Evolutionary conservation across 192 early-diverging fungal genomes (phyloP).

Genomic region (Entrophospora sp.): DNA sequence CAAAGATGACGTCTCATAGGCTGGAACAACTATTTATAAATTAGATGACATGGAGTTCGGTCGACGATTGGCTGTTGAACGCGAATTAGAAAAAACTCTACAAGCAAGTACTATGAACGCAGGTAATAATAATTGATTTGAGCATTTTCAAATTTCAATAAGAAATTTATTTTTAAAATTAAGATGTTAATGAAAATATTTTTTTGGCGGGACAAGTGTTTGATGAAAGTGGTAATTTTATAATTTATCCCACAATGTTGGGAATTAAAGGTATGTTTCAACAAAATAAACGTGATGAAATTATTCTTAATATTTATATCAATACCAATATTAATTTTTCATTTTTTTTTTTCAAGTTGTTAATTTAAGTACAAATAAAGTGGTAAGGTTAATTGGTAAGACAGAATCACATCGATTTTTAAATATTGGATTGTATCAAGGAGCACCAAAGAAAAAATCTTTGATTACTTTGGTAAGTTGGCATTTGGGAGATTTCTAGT

Average conservation of each 20-base stretch:
- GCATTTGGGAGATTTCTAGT: too few species aligned
- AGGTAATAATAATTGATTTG: slow-evolving; percentile 27
- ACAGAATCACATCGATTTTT: slow-evolving; percentile 85
- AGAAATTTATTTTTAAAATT: too few species aligned
- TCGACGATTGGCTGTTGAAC: slow-evolving; percentile 77
- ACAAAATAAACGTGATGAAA: too few species aligned
- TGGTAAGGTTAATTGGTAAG: slow-evolving; percentile 78
- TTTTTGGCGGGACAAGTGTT: slow-evolving; percentile 54
- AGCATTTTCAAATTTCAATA: too few species aligned
- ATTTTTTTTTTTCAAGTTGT: slow-evolving; percentile 42
- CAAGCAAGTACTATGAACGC: slow-evolving; percentile 62
- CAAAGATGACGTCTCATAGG: slow-evolving; percentile 39
- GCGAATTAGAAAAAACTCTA: slow-evolving; percentile 70
- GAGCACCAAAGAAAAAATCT: slow-evolving; percentile 73
- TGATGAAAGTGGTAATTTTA: slow-evolving; percentile 80
- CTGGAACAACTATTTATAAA: slow-evolving; percentile 62
- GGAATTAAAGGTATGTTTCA: slow-evolving; percentile 83
- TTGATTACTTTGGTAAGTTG: slow-evolving; percentile 64
- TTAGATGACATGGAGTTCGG: slow-evolving; percentile 99
- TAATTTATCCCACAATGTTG: slow-evolving; percentile 88
- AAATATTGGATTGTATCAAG: slow-evolving; percentile 84
- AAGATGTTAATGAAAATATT: not conserved
- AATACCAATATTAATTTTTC: not conserved
- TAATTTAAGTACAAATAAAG: slow-evolving; percentile 79
- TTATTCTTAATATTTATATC: not conserved